These are phyloP conservation scores for Cladosporium velox DNA, from an alignment of 2,329 filamentous ascomycete genomes.

Conservation along the genomic window DNA sequence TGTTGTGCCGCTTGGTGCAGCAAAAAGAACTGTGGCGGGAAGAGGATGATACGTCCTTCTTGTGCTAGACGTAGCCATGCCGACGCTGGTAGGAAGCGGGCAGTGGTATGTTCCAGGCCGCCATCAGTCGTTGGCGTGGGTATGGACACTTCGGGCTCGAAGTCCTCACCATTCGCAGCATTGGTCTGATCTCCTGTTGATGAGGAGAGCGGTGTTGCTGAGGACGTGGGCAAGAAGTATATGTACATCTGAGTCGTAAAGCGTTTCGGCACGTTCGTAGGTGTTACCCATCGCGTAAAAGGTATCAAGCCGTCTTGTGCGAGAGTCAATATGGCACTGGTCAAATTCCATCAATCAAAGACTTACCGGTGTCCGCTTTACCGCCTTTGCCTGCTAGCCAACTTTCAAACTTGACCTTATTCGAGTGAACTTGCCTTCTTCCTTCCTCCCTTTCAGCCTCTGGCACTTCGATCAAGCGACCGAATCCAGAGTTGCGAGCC, in stretches of 20 bases:
- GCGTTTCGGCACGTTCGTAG: slow-evolving; percentile 67
- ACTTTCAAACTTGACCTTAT: slow-evolving; percentile 64
- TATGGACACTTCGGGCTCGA: slow-evolving; percentile 55
- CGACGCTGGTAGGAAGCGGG: slow-evolving; percentile 70
- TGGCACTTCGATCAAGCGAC: slow-evolving; percentile 62
- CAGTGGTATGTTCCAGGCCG: slow-evolving; percentile 70
- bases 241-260: slow-evolving; percentile 98
- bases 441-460: slow-evolving; percentile 64
- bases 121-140: slow-evolving; percentile 73
- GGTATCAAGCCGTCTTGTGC: slow-evolving; percentile 65
- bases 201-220: slow-evolving; percentile 38
- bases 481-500: slow-evolving; percentile 56
- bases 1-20: slow-evolving; percentile 52
- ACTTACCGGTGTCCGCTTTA: slow-evolving; percentile 64
- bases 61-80: slow-evolving; percentile 69
- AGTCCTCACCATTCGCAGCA: slow-evolving; percentile 29
- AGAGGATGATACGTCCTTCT: slow-evolving; percentile 73
- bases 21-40: slow-evolving; percentile 85
- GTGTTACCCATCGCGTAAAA: slow-evolving; percentile 92
- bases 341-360: not conserved
- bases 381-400: slow-evolving; percentile 64
- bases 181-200: slow-evolving; percentile 18
- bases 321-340: not conserved
- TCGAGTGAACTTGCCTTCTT: slow-evolving; percentile 67
- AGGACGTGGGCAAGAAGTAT: slow-evolving; percentile 70